Evolutionary conservation across 768 basidiomycete genomes (phyloP).

Genomic region (Lactarius quietus): DNA sequence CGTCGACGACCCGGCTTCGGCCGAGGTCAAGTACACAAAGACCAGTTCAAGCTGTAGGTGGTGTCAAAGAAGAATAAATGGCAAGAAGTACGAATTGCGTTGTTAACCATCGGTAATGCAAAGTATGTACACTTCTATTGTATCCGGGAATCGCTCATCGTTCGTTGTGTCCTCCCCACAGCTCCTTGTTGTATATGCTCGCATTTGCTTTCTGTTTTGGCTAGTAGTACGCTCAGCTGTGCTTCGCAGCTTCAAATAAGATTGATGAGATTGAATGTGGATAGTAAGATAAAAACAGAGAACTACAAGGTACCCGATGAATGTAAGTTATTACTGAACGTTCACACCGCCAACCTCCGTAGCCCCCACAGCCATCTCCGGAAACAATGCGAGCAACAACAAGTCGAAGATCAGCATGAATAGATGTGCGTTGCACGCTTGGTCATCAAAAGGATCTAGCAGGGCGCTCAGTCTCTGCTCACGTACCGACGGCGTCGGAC

Average conservation of each 20-base stretch:
- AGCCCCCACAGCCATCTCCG: slow-evolving; percentile 56
- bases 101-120: background rate
- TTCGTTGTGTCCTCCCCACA: background rate
- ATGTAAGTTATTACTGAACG: background rate
- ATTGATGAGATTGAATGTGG: background rate
- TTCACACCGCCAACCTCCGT: slow-evolving; percentile 6
- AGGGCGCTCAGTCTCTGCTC: slow-evolving; percentile 46
- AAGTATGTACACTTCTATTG: slow-evolving; percentile 10
- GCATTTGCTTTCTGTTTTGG: slow-evolving; percentile 5
- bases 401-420: slow-evolving; percentile 70
- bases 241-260: background rate
- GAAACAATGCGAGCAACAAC: slow-evolving; percentile 67
- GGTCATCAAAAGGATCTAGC: slow-evolving; percentile 58
- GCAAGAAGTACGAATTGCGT: background rate
- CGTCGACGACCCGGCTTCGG: slow-evolving; percentile 79
- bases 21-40: slow-evolving; percentile 54
- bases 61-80: slow-evolving; percentile 4
- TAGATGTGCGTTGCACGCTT: slow-evolving; percentile 77
- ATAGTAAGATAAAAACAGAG: background rate
- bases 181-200: slow-evolving; percentile 18
- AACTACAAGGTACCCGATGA: background rate
- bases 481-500: slow-evolving; percentile 42
- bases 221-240: background rate
- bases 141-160: background rate
- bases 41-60: slow-evolving; percentile 54